Conservation (phyloP, 1,139 yeast species). For the Torulaspora globosa region DNA sequence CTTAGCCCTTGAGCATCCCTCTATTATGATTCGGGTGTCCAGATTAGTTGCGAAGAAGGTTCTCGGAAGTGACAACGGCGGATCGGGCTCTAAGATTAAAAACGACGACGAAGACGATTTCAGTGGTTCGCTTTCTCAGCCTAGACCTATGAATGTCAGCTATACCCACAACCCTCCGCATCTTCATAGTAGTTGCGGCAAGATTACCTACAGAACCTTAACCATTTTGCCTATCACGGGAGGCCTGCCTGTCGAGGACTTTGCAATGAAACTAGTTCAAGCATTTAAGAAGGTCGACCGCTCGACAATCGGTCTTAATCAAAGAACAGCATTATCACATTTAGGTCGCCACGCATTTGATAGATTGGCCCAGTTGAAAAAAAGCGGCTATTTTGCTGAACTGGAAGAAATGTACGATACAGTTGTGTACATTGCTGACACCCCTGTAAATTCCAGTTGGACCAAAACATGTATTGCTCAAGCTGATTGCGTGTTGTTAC, state of each 20-base stretch:
- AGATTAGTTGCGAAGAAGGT: conserved; percentile 80
- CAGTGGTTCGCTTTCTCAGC: conserved; percentile 26
- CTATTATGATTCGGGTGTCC: conserved; percentile 86
- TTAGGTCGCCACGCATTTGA: conserved; percentile 93
- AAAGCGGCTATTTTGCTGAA: conserved; percentile 85
- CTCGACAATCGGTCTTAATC: conserved; percentile 72
- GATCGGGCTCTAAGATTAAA: conserved; percentile 13
- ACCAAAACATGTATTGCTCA: conserved; percentile 89
- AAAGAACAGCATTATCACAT: conserved; percentile 72
- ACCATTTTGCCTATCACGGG: conserved; percentile 75
- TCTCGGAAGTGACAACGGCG: conserved; percentile 19
- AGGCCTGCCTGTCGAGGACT: conserved; percentile 80
- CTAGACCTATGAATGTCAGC: conserved; percentile 15
- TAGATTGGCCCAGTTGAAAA: conserved; percentile 75
- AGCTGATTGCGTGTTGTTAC: conserved; percentile 78
- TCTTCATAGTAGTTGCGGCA: conserved; percentile 19
- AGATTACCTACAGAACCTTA: conserved; percentile 60
- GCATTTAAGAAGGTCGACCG: conserved; percentile 73
- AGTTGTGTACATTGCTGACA: conserved; percentile 83
- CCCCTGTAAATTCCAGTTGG: conserved; percentile 82
- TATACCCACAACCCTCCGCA: conserved; percentile 17
- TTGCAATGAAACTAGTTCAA: conserved; percentile 66
- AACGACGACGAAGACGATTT: conserved; percentile 27
- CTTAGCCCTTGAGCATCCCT: conserved; percentile 78
- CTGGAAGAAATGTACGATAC: conserved; percentile 86